A percentile compares a stretch with the other conserved stretches of the same genome.
phyloP scores from a whole-genome alignment of 345 rosid species.

The Carallia pectinifolia region DNA sequence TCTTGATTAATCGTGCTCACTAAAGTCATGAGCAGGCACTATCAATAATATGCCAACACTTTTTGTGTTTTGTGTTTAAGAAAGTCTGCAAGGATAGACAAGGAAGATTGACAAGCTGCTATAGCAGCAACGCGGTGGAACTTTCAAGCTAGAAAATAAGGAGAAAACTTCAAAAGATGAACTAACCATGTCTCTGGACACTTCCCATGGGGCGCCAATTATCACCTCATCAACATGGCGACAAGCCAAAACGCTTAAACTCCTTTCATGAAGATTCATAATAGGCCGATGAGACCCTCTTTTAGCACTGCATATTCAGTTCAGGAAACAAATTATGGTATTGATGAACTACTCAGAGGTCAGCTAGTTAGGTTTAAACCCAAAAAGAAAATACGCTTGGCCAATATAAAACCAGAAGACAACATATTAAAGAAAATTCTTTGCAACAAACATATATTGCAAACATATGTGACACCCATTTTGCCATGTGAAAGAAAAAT shows the following conservation, averaged over 20 bases:
- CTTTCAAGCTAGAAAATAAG: not conserved
- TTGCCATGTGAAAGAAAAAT: too few relatives aligned
- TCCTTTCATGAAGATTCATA: slow-evolving; percentile 83
- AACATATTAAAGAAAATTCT: too few relatives aligned
- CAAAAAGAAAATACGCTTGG: not conserved
- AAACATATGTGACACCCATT: too few relatives aligned
- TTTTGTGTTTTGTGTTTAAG: too few relatives aligned
- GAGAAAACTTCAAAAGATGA: not conserved
- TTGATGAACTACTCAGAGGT: not conserved
- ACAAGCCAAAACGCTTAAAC: slow-evolving; percentile 73
- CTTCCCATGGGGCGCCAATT: slow-evolving; percentile 76
- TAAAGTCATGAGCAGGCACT: too few relatives aligned
- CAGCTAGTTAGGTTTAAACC: not conserved
- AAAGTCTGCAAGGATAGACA: too few relatives aligned
- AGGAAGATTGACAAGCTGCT: not conserved
- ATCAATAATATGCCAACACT: too few relatives aligned
- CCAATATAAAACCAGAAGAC: not conserved
- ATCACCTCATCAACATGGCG: slow-evolving; percentile 78
- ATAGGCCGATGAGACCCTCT: slow-evolving; percentile 74
- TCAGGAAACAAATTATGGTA: not conserved
- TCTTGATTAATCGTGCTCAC: too few relatives aligned
- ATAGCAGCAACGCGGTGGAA: not conserved
- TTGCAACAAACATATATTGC: not conserved
- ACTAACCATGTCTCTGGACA: slow-evolving; percentile 70
- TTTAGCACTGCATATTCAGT: slow-evolving; percentile 49